Conservation (phyloP, 129 eudicot species). For the Flaveria linearis region DNA sequence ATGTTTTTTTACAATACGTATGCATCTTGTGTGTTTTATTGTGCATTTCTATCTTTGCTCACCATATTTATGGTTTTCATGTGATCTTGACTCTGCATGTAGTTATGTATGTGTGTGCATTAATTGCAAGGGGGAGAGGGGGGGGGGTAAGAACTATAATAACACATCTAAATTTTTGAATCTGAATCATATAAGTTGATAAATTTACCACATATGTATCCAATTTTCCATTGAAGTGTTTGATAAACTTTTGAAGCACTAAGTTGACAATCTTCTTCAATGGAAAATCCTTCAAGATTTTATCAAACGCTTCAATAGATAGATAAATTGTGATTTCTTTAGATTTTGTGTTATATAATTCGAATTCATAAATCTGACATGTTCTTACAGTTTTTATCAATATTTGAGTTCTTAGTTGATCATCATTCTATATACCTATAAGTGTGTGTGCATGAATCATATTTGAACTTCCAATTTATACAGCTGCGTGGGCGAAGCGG, state of each 20-base stretch:
- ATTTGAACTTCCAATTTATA: conserved; percentile 26
- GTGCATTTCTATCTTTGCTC: background rate
- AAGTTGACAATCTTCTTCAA: background rate
- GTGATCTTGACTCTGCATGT: background rate
- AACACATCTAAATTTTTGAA: too few relatives aligned
- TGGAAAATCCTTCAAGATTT: background rate
- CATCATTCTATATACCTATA: background rate
- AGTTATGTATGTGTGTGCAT: background rate
- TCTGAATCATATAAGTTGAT: too few relatives aligned
- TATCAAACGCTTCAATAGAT: background rate
- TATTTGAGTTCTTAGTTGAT: conserved; percentile 1
- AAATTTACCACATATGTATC: too few relatives aligned
- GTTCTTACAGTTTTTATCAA: background rate
- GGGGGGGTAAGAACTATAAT: too few relatives aligned
- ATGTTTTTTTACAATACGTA: background rate
- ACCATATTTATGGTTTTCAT: background rate
- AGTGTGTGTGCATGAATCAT: background rate
- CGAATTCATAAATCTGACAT: background rate
- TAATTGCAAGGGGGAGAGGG: too few relatives aligned
- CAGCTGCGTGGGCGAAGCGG: conserved; percentile 99
- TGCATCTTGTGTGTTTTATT: conserved; percentile 3
- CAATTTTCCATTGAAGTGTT: background rate
- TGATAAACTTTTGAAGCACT: background rate
- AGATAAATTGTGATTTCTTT: background rate
- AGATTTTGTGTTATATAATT: background rate